These are phyloP conservation scores for Candida sp. DNA, from an alignment of 1,139 yeast genomes.

Conservation along the genomic window DNA sequence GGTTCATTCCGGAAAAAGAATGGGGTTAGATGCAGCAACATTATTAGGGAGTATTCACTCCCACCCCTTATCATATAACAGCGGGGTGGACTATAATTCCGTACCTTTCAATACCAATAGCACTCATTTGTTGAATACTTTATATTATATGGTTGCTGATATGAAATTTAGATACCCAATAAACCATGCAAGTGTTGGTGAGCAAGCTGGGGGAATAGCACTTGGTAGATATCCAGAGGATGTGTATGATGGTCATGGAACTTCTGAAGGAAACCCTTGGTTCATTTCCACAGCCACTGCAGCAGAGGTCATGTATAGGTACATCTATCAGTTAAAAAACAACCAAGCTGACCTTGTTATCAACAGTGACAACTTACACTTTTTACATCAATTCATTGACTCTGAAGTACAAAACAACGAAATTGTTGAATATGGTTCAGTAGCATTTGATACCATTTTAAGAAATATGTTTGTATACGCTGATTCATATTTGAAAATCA, in stretches of 20 bases:
- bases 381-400: conserved; percentile 27
- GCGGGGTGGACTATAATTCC: background rate
- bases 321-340: conserved; percentile 22
- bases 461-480: conserved; percentile 53
- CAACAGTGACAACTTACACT: conserved; percentile 22
- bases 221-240: conserved; percentile 96
- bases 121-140: conserved; percentile 53
- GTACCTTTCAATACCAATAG: conserved; percentile 63
- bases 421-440: conserved; percentile 39
- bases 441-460: conserved; percentile 44
- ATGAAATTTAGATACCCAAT: conserved; percentile 77
- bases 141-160: conserved; percentile 54
- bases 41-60: conserved; percentile 66
- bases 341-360: conserved; percentile 22
- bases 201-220: conserved; percentile 54
- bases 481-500: conserved; percentile 72
- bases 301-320: conserved; percentile 53
- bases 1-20: conserved; percentile 37
- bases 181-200: conserved; percentile 47
- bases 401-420: conserved; percentile 30
- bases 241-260: conserved; percentile 74
- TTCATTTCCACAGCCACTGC: conserved; percentile 84
- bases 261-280: conserved; percentile 92
- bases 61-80: conserved; percentile 45
- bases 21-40: conserved; percentile 80